phyloP scores from a whole-genome alignment of 257 asterid species.

The Solanum corneliomulleri region DNA sequence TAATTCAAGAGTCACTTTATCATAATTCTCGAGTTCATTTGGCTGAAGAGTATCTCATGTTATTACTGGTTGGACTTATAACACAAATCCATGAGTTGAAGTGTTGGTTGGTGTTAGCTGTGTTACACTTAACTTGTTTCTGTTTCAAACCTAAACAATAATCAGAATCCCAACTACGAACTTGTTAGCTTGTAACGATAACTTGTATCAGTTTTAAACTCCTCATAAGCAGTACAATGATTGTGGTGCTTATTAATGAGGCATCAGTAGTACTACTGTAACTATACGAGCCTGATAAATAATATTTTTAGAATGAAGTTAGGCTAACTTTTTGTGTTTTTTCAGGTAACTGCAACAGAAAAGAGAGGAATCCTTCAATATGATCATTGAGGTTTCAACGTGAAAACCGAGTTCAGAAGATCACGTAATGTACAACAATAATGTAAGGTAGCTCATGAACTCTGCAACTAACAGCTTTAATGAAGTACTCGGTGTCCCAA shows the following conservation, averaged over 20 bases:
- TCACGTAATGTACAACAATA: background rate
- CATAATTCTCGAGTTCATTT: background rate
- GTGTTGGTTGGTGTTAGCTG: background rate
- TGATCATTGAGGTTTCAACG: background rate
- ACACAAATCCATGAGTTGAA: background rate
- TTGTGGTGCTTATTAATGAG: background rate
- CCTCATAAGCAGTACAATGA: background rate
- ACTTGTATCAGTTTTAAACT: background rate
- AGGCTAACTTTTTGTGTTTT: background rate
- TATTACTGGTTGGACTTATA: background rate
- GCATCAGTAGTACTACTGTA: background rate
- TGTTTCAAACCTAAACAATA: background rate
- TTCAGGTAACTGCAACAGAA: background rate
- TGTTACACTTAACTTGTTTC: background rate
- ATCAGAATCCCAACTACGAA: background rate
- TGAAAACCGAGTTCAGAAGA: background rate
- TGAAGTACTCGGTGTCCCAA: background rate
- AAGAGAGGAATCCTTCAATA: background rate
- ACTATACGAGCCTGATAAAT: background rate
- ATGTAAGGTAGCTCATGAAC: background rate
- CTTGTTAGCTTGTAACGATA: background rate
- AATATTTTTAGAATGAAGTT: background rate
- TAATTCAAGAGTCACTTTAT: background rate
- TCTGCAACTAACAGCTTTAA: background rate
- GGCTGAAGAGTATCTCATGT: background rate